Percentiles rank a stretch among this genome's conserved stretches.
phyloP scores from a whole-genome alignment of 2,329 filamentous ascomycete genomes.

The Microcyclosporella mali region DNA sequence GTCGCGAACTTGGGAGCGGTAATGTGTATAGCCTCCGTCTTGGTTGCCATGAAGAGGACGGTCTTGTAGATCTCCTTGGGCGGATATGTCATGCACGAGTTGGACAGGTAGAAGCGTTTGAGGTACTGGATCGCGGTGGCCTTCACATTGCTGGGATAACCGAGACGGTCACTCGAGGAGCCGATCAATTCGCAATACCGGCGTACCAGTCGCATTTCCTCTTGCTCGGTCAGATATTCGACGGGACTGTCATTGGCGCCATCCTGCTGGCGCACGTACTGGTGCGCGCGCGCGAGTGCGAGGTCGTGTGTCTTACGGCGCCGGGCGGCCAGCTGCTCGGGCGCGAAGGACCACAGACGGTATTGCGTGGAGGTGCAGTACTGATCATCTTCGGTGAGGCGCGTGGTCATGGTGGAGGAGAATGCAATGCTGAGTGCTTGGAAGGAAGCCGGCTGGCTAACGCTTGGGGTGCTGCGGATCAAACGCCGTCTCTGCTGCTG shows the following conservation, averaged over 20 bases:
- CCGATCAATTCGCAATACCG: constrained; percentile 60
- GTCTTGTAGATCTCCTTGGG: constrained; percentile 84
- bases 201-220: constrained; percentile 74
- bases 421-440: constrained; percentile 1
- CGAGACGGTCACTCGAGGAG: constrained; percentile 52
- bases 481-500: no score
- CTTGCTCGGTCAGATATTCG: constrained; percentile 75
- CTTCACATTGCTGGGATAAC: constrained; percentile 55
- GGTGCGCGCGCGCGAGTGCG: constrained; percentile 62
- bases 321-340: constrained; percentile 61
- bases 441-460: neutral
- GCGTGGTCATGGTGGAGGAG: constrained; percentile 8
- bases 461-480: no score
- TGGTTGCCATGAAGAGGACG: constrained; percentile 85
- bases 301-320: constrained; percentile 73
- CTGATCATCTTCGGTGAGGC: constrained; percentile 77
- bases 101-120: constrained; percentile 89
- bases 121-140: constrained; percentile 84
- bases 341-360: constrained; percentile 86
- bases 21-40: constrained; percentile 80
- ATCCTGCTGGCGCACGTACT: constrained; percentile 39
- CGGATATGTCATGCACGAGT: constrained; percentile 94
- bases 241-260: constrained; percentile 46
- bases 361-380: constrained; percentile 89
- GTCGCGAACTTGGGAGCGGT: constrained; percentile 55